Evolutionary conservation across 2,329 filamentous ascomycete genomes (phyloP).

Genomic region (Cercospora berteroae): DNA sequence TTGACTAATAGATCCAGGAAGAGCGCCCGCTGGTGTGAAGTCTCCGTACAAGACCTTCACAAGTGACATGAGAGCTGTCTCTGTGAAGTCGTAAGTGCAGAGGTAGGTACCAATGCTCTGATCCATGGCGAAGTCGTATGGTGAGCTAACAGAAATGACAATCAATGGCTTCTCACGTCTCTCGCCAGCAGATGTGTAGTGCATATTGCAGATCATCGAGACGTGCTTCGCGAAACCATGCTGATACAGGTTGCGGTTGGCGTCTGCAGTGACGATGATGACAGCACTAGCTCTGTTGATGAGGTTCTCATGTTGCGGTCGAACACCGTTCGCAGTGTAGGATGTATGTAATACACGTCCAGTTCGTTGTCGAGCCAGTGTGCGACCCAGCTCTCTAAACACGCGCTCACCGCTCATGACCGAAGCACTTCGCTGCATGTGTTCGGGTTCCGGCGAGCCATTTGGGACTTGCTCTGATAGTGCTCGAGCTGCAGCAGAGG

Average conservation of each 20-base stretch:
- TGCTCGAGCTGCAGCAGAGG: conserved; percentile 76
- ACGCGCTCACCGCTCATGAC: conserved; percentile 92
- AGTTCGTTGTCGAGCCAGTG: conserved; percentile 79
- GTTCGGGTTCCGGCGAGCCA: conserved; percentile 56
- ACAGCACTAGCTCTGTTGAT: conserved; percentile 86
- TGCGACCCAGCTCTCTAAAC: conserved; percentile 83
- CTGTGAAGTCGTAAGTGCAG: conserved; percentile 95
- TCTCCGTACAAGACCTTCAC: conserved; percentile 84
- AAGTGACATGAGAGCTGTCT: conserved; percentile 80
- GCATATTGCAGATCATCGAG: conserved; percentile 88
- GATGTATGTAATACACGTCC: conserved; percentile 90
- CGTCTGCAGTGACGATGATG: conserved; percentile 88
- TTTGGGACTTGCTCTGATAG: conserved; percentile 61
- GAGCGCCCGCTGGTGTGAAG: conserved; percentile 53
- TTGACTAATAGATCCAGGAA: conserved; percentile 74
- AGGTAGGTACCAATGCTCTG: conserved; percentile 86
- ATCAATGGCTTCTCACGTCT: conserved; percentile 77
- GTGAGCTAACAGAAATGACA: conserved; percentile 89
- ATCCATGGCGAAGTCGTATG: conserved; percentile 95
- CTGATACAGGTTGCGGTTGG: conserved; percentile 90
- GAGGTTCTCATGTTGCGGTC: conserved; percentile 88
- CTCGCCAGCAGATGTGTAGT: conserved; percentile 67
- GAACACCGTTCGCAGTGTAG: conserved; percentile 88
- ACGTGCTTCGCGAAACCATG: conserved; percentile 94
- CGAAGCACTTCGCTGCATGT: conserved; percentile 57